phyloP scores from a whole-genome alignment of 805 yeast species.

The Naumovozyma baii region DNA sequence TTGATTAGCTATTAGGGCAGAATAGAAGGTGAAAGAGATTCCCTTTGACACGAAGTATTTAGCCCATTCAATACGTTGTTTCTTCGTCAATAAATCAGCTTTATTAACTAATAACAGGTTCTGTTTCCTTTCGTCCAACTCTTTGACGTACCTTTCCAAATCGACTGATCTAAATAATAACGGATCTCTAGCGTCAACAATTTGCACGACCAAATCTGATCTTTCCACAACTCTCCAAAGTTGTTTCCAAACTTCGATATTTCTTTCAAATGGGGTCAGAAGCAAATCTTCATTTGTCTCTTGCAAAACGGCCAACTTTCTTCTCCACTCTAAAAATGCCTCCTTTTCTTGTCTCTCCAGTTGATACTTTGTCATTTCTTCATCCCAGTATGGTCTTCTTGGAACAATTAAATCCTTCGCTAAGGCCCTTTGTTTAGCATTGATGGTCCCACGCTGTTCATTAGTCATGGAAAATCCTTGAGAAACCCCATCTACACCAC shows the following conservation, averaged over 20 bases:
- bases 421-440: constrained; percentile 55
- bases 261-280: constrained; percentile 93
- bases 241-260: constrained; percentile 96
- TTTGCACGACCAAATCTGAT: constrained; percentile 87
- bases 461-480: constrained; percentile 54
- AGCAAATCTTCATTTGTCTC: constrained; percentile 70
- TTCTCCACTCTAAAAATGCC: constrained; percentile 89
- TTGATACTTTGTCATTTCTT: constrained; percentile 58
- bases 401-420: constrained; percentile 77
- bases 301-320: constrained; percentile 75
- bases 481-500: constrained; percentile 31
- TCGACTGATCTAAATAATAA: constrained; percentile 81
- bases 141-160: constrained; percentile 73
- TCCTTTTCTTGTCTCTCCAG: constrained; percentile 82
- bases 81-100: constrained; percentile 73
- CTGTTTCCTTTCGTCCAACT: constrained; percentile 62
- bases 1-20: constrained; percentile 79
- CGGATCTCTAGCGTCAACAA: constrained; percentile 96
- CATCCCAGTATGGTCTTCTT: constrained; percentile 82
- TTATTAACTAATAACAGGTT: constrained; percentile 83
- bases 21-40: constrained; percentile 85
- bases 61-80: constrained; percentile 83
- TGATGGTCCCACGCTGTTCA: constrained; percentile 54
- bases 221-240: constrained; percentile 96
- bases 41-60: constrained; percentile 56